Percentiles rank a stretch among this genome's conserved stretches.
Conservation (phyloP, 2,329 filamentous ascomycete genomes). For the Pseudofabraea citricarpa region DNA sequence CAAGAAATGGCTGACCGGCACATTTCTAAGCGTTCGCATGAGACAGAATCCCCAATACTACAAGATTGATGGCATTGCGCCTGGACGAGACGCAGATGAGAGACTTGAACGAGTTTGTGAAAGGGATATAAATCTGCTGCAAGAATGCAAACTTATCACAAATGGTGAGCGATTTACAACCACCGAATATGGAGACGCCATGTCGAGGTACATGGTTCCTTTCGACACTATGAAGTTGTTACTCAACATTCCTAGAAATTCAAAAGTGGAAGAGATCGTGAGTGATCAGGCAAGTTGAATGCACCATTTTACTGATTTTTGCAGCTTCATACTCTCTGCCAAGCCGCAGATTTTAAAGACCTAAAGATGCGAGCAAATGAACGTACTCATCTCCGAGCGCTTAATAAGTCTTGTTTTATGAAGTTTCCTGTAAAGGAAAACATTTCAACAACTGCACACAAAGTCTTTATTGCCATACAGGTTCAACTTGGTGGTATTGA, state of each 20-base stretch:
- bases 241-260: conserved; percentile 53
- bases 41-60: conserved; percentile 68
- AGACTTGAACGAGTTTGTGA: conserved; percentile 67
- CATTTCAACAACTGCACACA: conserved; percentile 63
- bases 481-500: conserved; percentile 65
- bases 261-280: conserved; percentile 65
- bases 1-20: conserved; percentile 69
- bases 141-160: conserved; percentile 53
- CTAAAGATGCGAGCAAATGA: conserved; percentile 68
- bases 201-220: conserved; percentile 77
- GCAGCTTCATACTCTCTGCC: conserved; percentile 61
- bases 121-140: conserved; percentile 61
- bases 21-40: conserved; percentile 73
- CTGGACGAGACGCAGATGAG: conserved; percentile 50
- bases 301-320: conserved; percentile 14
- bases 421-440: conserved; percentile 67
- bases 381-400: conserved; percentile 61
- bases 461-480: conserved; percentile 75
- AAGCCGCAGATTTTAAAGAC: conserved; percentile 69
- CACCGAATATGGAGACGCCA: conserved; percentile 71
- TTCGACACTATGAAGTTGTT: conserved; percentile 76
- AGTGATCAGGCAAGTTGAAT: conserved; percentile 26
- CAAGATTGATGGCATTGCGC: conserved; percentile 50
- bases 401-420: conserved; percentile 66
- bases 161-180: conserved; percentile 45